Conservation (phyloP, 2,329 filamentous ascomycete genomes). For the Talaromyces sp. region DNA sequence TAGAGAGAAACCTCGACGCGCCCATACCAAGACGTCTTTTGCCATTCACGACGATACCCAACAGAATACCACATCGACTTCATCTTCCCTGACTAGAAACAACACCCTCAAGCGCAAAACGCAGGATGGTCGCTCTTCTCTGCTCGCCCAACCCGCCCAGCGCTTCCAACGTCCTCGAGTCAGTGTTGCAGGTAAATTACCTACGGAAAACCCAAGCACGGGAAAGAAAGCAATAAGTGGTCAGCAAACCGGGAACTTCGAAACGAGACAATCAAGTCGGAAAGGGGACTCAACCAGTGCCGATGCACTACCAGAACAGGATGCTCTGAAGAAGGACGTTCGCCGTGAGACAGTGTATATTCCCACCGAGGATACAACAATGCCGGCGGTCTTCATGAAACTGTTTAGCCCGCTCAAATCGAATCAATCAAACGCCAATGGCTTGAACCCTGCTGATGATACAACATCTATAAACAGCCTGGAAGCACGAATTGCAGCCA, state of each 20-base stretch:
- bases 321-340: conserved; percentile 25
- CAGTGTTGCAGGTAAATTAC: conserved; percentile 20
- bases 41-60: conserved; percentile 35
- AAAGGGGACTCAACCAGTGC: conserved; percentile 11
- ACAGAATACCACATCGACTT: conserved; percentile 10
- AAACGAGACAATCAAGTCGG: conserved; percentile 4
- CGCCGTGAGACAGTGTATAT: conserved; percentile 38
- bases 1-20: conserved; percentile 24
- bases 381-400: conserved; percentile 40
- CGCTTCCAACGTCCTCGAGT: conserved; percentile 30
- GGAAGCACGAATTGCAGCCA: conserved; percentile 30
- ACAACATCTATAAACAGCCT: conserved; percentile 21
- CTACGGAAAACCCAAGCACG: conserved; percentile 12
- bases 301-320: conserved; percentile 6
- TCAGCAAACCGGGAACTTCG: conserved; percentile 5
- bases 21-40: conserved; percentile 24
- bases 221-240: not conserved
- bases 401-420: conserved; percentile 38
- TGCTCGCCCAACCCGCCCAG: conserved; percentile 37
- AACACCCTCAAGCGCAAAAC: conserved; percentile 16
- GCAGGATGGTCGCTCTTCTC: conserved; percentile 23
- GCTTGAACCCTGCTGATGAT: conserved; percentile 12
- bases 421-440: conserved; percentile 7
- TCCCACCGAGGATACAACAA: conserved; percentile 36
- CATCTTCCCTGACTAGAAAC: not conserved